Percentiles rank a stretch among this genome's conserved stretches.
These are phyloP conservation scores for Phytopythium montanum DNA, from an alignment of 352 stramenopile species.

Conservation along the genomic window DNA sequence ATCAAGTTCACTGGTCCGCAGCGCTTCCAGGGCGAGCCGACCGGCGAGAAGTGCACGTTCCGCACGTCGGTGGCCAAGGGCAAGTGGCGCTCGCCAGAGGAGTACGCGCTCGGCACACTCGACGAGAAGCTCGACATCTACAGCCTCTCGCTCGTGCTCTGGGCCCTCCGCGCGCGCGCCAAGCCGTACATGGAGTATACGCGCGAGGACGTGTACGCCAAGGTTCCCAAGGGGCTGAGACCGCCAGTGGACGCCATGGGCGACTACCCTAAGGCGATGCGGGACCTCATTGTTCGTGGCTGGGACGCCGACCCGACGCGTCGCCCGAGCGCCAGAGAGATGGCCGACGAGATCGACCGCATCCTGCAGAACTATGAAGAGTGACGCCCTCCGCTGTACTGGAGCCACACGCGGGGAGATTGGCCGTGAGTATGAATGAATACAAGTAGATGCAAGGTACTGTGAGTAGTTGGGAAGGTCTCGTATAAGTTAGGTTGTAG, in stretches of 20 bases:
- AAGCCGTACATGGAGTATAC: slow-evolving; percentile 43
- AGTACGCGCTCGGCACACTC: slow-evolving; percentile 43
- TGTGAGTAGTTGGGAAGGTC: no score
- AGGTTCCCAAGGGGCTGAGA: slow-evolving; percentile 41
- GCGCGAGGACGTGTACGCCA: slow-evolving; percentile 49
- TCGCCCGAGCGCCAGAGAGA: slow-evolving; percentile 43
- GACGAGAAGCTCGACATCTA: slow-evolving; percentile 70
- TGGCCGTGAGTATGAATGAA: not conserved
- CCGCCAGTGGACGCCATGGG: slow-evolving; percentile 44
- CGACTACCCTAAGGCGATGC: slow-evolving; percentile 61
- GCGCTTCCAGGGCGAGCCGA: slow-evolving; percentile 25
- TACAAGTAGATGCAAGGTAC: not conserved
- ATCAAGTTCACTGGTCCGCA: slow-evolving; percentile 62
- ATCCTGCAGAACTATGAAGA: slow-evolving; percentile 37
- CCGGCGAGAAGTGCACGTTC: slow-evolving; percentile 53
- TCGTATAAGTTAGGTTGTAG: slow-evolving; percentile 1
- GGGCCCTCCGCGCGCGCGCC: slow-evolving; percentile 42
- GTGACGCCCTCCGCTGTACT: not conserved
- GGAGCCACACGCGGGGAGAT: not conserved
- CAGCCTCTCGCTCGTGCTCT: slow-evolving; percentile 68
- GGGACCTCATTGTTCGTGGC: slow-evolving; percentile 48
- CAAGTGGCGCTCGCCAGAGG: slow-evolving; percentile 75
- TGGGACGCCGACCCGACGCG: slow-evolving; percentile 49
- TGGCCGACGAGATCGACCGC: slow-evolving; percentile 44
- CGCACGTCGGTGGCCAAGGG: slow-evolving; percentile 63